Percentiles rank a stretch among this genome's conserved stretches.
These are phyloP conservation scores for Lachnellula occidentalis DNA, from an alignment of 2,329 filamentous ascomycete genomes.

Conservation along the genomic window DNA sequence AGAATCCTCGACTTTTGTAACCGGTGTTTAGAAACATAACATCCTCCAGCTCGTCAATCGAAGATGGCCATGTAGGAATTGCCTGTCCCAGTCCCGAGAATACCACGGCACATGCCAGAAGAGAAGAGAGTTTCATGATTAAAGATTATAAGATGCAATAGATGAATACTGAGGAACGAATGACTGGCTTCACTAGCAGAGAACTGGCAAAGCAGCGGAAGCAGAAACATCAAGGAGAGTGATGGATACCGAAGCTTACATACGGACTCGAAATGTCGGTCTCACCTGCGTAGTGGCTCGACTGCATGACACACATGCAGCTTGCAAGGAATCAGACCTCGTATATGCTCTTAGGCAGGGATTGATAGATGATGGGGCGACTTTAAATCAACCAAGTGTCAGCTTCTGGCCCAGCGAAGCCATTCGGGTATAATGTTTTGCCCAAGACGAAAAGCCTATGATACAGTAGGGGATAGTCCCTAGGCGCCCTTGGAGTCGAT, in stretches of 20 bases:
- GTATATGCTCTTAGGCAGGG: not conserved
- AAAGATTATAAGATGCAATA: conserved; percentile 11
- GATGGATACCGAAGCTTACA: conserved; percentile 2
- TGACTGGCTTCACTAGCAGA: conserved; percentile 19
- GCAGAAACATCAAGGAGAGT: conserved; percentile 1
- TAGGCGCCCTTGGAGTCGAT: no score
- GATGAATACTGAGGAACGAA: conserved; percentile 15
- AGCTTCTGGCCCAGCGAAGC: no score
- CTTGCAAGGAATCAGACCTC: not conserved
- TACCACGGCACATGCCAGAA: conserved; percentile 12
- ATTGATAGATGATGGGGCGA: not conserved
- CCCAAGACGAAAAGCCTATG: no score
- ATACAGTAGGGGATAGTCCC: no score
- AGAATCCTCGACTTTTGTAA: conserved; percentile 50
- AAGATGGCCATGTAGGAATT: conserved; percentile 55
- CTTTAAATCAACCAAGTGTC: not conserved
- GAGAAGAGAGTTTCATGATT: conserved; percentile 22
- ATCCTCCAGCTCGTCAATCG: conserved; percentile 57
- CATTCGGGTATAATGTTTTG: no score
- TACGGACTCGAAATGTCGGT: conserved; percentile 7
- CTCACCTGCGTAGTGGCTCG: conserved; percentile 15
- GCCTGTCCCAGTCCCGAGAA: conserved; percentile 28
- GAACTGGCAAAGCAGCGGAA: not conserved
- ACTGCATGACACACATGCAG: not conserved
- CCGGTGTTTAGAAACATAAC: conserved; percentile 55